A percentile compares a stretch with the other conserved stretches of the same genome.
These are phyloP conservation scores for Mortierella hygrophila DNA, from an alignment of 192 early-diverging fungal genomes.

Conservation along the genomic window DNA sequence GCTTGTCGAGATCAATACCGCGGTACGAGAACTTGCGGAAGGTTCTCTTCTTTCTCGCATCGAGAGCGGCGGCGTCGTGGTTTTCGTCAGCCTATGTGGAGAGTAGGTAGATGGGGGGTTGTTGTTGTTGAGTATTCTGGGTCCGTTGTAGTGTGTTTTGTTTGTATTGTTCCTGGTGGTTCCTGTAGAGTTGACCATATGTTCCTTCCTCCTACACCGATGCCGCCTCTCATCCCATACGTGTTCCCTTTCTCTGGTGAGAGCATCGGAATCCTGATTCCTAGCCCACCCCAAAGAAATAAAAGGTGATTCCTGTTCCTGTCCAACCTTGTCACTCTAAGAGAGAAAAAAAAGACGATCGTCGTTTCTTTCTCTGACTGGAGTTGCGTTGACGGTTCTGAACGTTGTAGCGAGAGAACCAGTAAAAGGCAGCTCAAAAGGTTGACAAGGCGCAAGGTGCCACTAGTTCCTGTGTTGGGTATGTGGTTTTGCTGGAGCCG, in stretches of 20 bases:
- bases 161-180: background rate
- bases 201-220: background rate
- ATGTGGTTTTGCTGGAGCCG: background rate
- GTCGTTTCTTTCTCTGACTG: background rate
- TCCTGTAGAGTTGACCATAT: background rate
- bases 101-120: too few relatives aligned
- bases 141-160: too few relatives aligned
- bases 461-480: background rate
- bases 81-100: slow-evolving; percentile 54
- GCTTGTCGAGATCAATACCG: slow-evolving; percentile 96
- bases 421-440: background rate
- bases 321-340: background rate
- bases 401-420: background rate
- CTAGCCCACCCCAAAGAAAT: background rate
- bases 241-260: background rate
- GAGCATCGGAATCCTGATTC: background rate
- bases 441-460: background rate
- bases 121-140: too few relatives aligned
- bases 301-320: background rate
- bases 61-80: slow-evolving; percentile 55
- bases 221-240: background rate
- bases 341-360: background rate
- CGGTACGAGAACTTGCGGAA: slow-evolving; percentile 99
- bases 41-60: slow-evolving; percentile 87
- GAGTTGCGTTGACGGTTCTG: background rate